phyloP scores from a whole-genome alignment of 2,329 filamentous ascomycete species.

The Tolypocladium inflatum region DNA sequence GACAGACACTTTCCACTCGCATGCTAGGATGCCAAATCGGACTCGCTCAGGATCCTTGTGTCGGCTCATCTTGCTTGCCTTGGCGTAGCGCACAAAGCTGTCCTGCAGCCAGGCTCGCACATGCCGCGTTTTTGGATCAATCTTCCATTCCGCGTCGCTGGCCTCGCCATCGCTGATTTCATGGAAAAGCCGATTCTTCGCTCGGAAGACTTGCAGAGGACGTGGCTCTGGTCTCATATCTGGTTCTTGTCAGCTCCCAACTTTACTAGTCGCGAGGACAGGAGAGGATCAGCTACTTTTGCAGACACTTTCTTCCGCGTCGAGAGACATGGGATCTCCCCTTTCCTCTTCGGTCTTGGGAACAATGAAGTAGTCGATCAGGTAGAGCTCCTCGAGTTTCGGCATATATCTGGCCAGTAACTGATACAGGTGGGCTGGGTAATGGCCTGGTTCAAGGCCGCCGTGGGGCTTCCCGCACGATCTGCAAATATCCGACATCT shows the following conservation, averaged over 20 bases:
- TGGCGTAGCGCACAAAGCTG: constrained; percentile 27
- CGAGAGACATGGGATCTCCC: not conserved
- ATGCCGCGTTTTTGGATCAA: constrained; percentile 24
- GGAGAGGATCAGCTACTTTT: not conserved
- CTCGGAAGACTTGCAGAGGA: constrained; percentile 5
- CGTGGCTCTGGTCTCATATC: not conserved
- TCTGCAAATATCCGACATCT: constrained; percentile 14
- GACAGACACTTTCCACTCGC: constrained; percentile 25
- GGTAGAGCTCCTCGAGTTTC: constrained; percentile 32
- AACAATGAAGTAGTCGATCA: constrained; percentile 33
- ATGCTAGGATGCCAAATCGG: constrained; percentile 30
- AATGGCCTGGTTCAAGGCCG: constrained; percentile 13
- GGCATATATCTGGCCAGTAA: constrained; percentile 31
- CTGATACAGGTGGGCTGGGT: constrained; percentile 32
- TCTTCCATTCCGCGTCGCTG: constrained; percentile 21
- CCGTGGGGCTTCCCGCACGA: constrained; percentile 23
- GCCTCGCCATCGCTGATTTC: constrained; percentile 20
- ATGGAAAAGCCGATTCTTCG: constrained; percentile 9
- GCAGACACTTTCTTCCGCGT: not conserved
- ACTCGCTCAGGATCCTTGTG: constrained; percentile 25
- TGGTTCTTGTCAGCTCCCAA: not conserved
- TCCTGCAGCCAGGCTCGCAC: constrained; percentile 27
- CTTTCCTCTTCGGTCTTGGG: constrained; percentile 10
- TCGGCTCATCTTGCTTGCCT: constrained; percentile 19
- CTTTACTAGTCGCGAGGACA: not conserved